Conservation (phyloP, 805 yeast genomes). For the Hanseniaspora meyeri region DNA sequence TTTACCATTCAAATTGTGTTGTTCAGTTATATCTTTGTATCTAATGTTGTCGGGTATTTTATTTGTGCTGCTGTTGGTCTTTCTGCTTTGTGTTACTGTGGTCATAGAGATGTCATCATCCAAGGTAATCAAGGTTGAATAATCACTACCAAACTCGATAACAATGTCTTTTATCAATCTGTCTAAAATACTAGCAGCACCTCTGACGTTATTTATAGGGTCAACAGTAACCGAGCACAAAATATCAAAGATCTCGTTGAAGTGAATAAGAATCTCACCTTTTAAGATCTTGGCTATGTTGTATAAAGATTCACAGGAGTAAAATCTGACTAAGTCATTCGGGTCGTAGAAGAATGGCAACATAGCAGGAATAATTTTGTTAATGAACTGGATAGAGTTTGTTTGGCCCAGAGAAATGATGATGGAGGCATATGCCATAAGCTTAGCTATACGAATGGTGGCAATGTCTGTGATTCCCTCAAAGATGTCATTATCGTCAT, state of each 20-base stretch:
- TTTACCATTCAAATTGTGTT: slow-evolving; percentile 38
- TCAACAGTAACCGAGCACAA: slow-evolving; percentile 83
- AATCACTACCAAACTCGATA: slow-evolving; percentile 83
- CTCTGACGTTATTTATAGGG: slow-evolving; percentile 79
- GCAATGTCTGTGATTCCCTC: slow-evolving; percentile 58
- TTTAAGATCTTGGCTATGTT: slow-evolving; percentile 94
- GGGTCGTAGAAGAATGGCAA: slow-evolving; percentile 93
- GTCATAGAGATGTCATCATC: slow-evolving; percentile 37
- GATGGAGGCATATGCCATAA: slow-evolving; percentile 90
- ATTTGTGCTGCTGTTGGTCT: slow-evolving; percentile 42
- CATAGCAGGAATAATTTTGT: slow-evolving; percentile 82
- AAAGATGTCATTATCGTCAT: slow-evolving; percentile 3
- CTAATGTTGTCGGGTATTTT: slow-evolving; percentile 3
- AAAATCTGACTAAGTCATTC: slow-evolving; percentile 91
- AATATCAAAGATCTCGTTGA: slow-evolving; percentile 90
- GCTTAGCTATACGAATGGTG: slow-evolving; percentile 85
- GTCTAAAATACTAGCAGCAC: slow-evolving; percentile 89
- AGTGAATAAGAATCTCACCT: slow-evolving; percentile 81
- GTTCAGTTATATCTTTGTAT: slow-evolving; percentile 10
- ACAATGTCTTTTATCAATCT: slow-evolving; percentile 86
- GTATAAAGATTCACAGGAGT: slow-evolving; percentile 90
- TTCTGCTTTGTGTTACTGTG: slow-evolving; percentile 35
- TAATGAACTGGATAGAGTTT: slow-evolving; percentile 72
- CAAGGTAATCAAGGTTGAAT: slow-evolving; percentile 28
- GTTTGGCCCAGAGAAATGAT: slow-evolving; percentile 81